Evolutionary conservation across 176 grass and related monocot species (phyloP), one percentile per base, ranked within the genome.

Genomic region (Oryza meyeriana): DNA sequence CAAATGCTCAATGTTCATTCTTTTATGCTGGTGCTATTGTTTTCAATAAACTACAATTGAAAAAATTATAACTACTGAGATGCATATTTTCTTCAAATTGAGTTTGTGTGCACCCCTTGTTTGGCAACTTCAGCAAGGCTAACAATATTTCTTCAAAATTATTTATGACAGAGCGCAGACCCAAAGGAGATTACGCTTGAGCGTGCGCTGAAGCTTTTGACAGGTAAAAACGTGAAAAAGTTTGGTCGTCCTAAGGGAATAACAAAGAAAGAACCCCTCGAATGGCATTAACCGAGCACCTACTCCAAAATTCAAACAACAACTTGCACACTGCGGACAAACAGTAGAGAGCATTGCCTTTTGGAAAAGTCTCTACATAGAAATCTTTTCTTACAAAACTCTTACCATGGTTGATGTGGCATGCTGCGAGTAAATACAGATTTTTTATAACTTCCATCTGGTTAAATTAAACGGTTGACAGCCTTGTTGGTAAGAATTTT

Each of bases 191-290:
- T 98, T 6, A 93, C 95, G 1, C 75, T 94, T 64, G 74, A 86
- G 36, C 61, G 26, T 42, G 92, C 88, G 72, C 66, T 98, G 70
- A 93, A 89, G 86, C 71, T 93, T 87, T 81, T 98, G 69, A 58
- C 2, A 44, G 89, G 92, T 79, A 97, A 94, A 77, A 89, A 83
- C 5, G 92, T 89, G 42, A 98, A 81, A 85, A 87, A 72, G 65
- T 76, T 89, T 71, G 95, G 92, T 77, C 95, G 92, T 3, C 90
- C 83, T 12, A 89, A 81, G 64, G 87, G 82, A 75, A 2, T 22
- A 27, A 75, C 55, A 25, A 71, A 89, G 57, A 1, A 41, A 26
- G 82, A 89, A 85, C 64, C 65, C 64, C 33, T 85, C 12, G 82
- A 89, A 70, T 89, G 82, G 77, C 87, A 89, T 81, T 89, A 81